phyloP scores from a whole-genome alignment of 1,284 basidiomycete genomes.

The Cryptococcus wingfieldii region DNA sequence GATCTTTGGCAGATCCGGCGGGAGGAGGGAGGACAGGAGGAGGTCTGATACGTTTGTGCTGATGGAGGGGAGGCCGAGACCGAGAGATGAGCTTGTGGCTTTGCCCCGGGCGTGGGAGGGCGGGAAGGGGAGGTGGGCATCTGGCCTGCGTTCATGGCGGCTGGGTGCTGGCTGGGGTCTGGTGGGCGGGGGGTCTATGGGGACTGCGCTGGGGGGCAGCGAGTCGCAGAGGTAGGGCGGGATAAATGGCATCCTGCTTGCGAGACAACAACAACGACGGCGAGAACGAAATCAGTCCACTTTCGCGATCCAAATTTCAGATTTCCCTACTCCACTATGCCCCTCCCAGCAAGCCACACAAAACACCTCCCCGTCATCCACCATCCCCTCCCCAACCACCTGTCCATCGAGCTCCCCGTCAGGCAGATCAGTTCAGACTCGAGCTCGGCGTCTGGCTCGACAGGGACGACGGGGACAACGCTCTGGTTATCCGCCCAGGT shows the following conservation, averaged over 20 bases:
- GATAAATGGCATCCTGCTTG: neutral
- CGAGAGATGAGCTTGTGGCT: neutral
- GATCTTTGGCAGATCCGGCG: constrained; percentile 40
- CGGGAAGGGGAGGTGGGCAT: constrained; percentile 5
- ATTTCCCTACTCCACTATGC: neutral
- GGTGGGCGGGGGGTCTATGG: constrained; percentile 6
- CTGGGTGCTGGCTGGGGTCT: neutral
- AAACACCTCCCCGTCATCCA: constrained; percentile 60
- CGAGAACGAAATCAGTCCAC: too few relatives aligned
- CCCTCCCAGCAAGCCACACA: constrained; percentile 46
- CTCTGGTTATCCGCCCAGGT: constrained; percentile 81
- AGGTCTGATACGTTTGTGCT: constrained; percentile 44
- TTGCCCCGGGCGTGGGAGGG: constrained; percentile 1
- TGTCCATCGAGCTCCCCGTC: constrained; percentile 29
- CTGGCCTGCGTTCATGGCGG: neutral
- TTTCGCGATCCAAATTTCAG: neutral
- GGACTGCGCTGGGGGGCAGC: constrained; percentile 9
- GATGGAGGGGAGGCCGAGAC: constrained; percentile 11
- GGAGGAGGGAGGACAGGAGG: constrained; percentile 36
- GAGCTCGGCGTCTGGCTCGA: constrained; percentile 12
- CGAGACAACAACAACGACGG: too few relatives aligned
- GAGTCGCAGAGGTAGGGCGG: constrained; percentile 5
- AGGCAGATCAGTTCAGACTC: constrained; percentile 21
- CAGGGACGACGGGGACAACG: constrained; percentile 70
- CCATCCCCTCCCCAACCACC: constrained; percentile 51